These are phyloP conservation scores for Fusarium fujikuroi DNA, from an alignment of 2,329 filamentous ascomycete genomes.

Conservation along the genomic window DNA sequence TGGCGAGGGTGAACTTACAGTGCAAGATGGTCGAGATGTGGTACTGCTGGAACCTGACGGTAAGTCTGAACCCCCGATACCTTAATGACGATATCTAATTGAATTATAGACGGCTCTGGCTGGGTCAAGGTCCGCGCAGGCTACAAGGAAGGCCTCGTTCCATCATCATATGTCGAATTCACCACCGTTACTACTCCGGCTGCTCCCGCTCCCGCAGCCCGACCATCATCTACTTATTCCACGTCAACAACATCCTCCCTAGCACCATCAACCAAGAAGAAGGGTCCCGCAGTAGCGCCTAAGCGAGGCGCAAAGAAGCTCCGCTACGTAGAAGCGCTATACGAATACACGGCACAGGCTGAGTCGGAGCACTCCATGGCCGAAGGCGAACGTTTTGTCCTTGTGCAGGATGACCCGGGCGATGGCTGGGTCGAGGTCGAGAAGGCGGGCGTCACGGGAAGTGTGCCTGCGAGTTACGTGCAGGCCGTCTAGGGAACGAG, in stretches of 20 bases:
- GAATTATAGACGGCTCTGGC: constrained; percentile 80
- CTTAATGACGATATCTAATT: constrained; percentile 15
- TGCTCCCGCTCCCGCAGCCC: constrained; percentile 59
- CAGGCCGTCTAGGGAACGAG: constrained; percentile 69
- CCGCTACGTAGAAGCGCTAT: constrained; percentile 91
- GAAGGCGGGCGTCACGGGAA: constrained; percentile 84
- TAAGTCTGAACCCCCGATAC: constrained; percentile 58
- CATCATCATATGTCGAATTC: constrained; percentile 84
- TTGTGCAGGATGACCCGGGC: constrained; percentile 86
- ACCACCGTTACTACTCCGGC: constrained; percentile 55
- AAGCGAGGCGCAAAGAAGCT: constrained; percentile 92
- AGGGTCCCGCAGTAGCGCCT: constrained; percentile 91
- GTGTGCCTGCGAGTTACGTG: constrained; percentile 94
- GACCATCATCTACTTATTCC: constrained; percentile 81
- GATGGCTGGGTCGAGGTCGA: constrained; percentile 99
- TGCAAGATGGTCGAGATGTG: constrained; percentile 83
- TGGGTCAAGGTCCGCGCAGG: constrained; percentile 88
- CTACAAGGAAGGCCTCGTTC: constrained; percentile 84
- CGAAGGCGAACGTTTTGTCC: constrained; percentile 91
- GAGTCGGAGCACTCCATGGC: constrained; percentile 89
- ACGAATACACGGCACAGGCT: constrained; percentile 88
- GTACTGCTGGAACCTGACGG: constrained; percentile 86
- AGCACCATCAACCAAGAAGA: constrained; percentile 72
- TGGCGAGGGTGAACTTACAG: constrained; percentile 82
- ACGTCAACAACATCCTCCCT: constrained; percentile 65